Percentiles rank a stretch among this genome's conserved stretches.
Evolutionary conservation across 495 filamentous ascomycete species (phyloP).

Genomic region (Neurospora africana): DNA sequence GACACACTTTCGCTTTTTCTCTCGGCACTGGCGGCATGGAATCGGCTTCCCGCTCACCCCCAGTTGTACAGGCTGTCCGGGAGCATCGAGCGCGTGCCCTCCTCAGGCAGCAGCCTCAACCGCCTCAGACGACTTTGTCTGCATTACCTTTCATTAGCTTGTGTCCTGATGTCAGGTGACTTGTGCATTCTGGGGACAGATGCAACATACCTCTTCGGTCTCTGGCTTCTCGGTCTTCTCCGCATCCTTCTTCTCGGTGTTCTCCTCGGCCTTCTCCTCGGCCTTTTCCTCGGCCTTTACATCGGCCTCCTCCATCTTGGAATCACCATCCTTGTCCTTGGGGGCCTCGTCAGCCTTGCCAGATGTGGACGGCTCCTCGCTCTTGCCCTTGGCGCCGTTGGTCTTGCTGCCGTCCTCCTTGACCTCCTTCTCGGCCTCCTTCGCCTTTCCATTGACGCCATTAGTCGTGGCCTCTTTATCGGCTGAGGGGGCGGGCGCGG

Average conservation of each 20-base stretch:
- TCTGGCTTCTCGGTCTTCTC: conserved; percentile 21
- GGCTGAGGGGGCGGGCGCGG: conserved; percentile 12
- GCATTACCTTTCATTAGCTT: background rate
- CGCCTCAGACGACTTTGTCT: conserved; percentile 15
- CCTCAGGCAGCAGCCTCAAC: conserved; percentile 18
- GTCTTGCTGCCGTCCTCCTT: conserved; percentile 34
- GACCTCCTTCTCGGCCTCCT: conserved; percentile 41
- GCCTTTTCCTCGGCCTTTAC: conserved; percentile 15
- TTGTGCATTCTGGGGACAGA: background rate
- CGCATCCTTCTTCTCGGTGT: conserved; percentile 8
- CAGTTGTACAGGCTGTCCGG: background rate
- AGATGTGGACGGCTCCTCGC: conserved; percentile 25
- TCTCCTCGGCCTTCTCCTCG: conserved; percentile 9
- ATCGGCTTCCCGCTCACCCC: background rate
- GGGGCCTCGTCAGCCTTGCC: conserved; percentile 19
- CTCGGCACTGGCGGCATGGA: background rate
- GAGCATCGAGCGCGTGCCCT: background rate
- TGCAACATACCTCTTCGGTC: conserved; percentile 21
- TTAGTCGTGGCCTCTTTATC: conserved; percentile 21
- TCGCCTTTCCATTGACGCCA: conserved; percentile 31
- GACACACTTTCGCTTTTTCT: background rate
- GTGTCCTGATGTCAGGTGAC: background rate
- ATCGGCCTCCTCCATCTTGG: conserved; percentile 12
- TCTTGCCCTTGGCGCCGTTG: conserved; percentile 29
- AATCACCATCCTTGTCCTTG: conserved; percentile 20